Percentiles rank a stretch among this genome's conserved stretches.
Conservation (phyloP, 2,329 filamentous ascomycete species). For the Colletotrichum sidae region DNA sequence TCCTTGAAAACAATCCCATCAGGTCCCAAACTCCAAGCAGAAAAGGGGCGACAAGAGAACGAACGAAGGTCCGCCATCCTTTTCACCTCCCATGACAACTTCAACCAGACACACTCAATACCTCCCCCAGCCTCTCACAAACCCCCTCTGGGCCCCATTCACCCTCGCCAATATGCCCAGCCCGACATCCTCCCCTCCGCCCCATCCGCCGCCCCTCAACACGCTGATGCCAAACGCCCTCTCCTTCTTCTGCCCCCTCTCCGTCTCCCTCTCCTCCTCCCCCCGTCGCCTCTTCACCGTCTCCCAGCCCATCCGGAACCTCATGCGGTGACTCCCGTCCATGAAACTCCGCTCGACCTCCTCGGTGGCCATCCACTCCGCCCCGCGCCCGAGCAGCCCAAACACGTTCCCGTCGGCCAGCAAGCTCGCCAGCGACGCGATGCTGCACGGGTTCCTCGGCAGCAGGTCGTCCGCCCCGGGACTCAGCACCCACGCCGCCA, state of each 20-base stretch:
- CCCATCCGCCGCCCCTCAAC: conserved; percentile 34
- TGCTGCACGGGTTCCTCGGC: conserved; percentile 47
- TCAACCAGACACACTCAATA: background rate
- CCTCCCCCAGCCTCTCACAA: conserved; percentile 28
- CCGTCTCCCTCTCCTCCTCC: conserved; percentile 18
- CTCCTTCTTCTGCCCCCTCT: conserved; percentile 4
- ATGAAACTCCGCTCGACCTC: conserved; percentile 39
- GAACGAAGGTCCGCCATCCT: too few species aligned
- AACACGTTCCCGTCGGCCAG: conserved; percentile 52
- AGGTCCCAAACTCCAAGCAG: too few species aligned
- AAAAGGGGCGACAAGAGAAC: too few species aligned
- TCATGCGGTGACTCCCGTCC: conserved; percentile 42
- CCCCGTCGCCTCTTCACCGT: conserved; percentile 26
- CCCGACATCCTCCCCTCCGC: conserved; percentile 38
- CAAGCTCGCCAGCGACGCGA: conserved; percentile 51
- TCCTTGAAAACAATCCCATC: too few species aligned
- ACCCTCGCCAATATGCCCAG: conserved; percentile 37
- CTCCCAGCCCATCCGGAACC: conserved; percentile 44
- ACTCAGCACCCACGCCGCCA: conserved; percentile 45
- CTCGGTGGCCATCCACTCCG: conserved; percentile 42
- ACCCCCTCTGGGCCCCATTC: conserved; percentile 33
- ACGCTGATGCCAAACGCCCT: conserved; percentile 37
- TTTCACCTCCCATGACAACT: too few species aligned
- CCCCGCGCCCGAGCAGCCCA: conserved; percentile 42
- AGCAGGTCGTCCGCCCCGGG: conserved; percentile 41